These are phyloP conservation scores for Alternaria dauci DNA, from an alignment of 2,329 filamentous ascomycete genomes.

Conservation along the genomic window DNA sequence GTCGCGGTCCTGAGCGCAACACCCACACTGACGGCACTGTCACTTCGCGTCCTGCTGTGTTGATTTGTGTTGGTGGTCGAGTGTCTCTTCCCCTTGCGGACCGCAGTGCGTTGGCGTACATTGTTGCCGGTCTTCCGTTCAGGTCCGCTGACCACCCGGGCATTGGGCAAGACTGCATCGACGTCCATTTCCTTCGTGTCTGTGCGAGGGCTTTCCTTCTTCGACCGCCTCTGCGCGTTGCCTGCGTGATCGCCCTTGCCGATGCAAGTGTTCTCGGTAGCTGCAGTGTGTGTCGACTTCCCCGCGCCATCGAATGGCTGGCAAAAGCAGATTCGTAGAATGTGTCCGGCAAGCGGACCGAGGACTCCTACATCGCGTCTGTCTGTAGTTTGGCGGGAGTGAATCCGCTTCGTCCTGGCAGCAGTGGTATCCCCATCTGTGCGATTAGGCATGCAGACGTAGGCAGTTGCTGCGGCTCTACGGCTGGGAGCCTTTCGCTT, in stretches of 20 bases:
- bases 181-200: not conserved
- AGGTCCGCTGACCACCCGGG: conserved; percentile 18
- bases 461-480: conserved; percentile 7
- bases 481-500: conserved; percentile 16
- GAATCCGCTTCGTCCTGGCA: conserved; percentile 1
- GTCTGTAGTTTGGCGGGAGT: not conserved
- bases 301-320: conserved; percentile 44
- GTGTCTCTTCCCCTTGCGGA: not conserved
- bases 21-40: conserved; percentile 39
- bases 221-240: conserved; percentile 1
- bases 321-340: conserved; percentile 47
- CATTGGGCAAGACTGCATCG: conserved; percentile 22
- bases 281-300: conserved; percentile 4
- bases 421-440: not conserved
- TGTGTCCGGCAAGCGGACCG: conserved; percentile 30
- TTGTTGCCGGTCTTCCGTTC: conserved; percentile 1
- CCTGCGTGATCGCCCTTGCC: not conserved
- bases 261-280: conserved; percentile 11
- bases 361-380: conserved; percentile 7
- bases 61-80: not conserved
- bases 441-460: conserved; percentile 1
- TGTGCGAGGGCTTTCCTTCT: conserved; percentile 8
- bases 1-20: conserved; percentile 20
- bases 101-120: not conserved
- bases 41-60: conserved; percentile 24